Base-by-base conservation (phyloP, 129 eudicot genomes). In the Lactuca saligna region DNA sequence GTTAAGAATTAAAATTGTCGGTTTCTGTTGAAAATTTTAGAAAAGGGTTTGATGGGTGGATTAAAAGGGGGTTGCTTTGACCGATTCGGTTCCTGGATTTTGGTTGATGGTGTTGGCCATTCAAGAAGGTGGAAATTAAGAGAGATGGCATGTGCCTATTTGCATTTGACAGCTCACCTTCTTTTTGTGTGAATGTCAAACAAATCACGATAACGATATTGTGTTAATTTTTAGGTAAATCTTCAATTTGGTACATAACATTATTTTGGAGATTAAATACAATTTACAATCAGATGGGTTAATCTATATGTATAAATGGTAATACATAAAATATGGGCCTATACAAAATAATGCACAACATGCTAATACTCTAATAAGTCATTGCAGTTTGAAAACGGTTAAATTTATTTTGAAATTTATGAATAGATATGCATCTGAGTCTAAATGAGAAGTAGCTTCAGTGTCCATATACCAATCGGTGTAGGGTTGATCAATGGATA, bases 131-230 rank as follows among this genome's bases (percentile, higher is more conserved):
- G 75, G 34, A 48, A n/a, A 34, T 34, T 31, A 63, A 32, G 64
- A 17, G 39, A 13, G 66, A 66, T 33, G 66, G 78, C 76, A 82
- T 77, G 82, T 75, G 87, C 70, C 83, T 49, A 82, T 56, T 77
- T 70, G 75, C 48, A 70, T 70, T 66, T 80, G 87, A 86, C 87
- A 86, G 71, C 83, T 77, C 83, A 74, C 79, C 81, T 48, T 79
- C 67, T 53, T 63, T 46, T 63, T 69, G 78, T 39, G 75, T 76
- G 56, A 51, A 68, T 71, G 71, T 61, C 54, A 58, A 71, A 31
- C 70, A 67, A 61, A 17, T 75, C 31, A 54, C 12, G 11, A 63
- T 39, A 4, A 54, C 14, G 64, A 39, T 39, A 17, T 61, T 62
- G 34, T 51, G 8, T 48, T 48, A 13, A 5, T 35, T 50, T 62